Evolutionary conservation across 1,284 basidiomycete genomes (phyloP).

Genomic region (Amylostereum areolatum): DNA sequence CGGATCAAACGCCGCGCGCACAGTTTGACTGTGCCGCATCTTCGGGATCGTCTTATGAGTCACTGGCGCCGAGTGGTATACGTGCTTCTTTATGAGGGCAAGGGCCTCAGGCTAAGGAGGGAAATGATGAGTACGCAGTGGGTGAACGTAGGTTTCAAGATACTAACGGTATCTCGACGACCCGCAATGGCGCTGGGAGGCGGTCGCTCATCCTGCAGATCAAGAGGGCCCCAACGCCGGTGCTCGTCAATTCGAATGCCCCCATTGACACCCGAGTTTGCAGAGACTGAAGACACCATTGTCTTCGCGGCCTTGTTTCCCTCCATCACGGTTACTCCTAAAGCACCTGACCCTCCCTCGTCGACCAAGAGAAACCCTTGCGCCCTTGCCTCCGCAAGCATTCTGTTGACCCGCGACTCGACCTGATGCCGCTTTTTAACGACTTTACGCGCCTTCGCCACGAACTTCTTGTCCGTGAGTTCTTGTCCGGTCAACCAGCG

Average conservation of each 20-base stretch:
- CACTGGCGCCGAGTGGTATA: constrained; percentile 49
- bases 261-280: constrained; percentile 10
- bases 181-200: constrained; percentile 60
- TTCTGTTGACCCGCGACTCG: constrained; percentile 31
- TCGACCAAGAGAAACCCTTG: constrained; percentile 37
- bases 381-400: constrained; percentile 39
- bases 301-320: constrained; percentile 1
- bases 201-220: constrained; percentile 52
- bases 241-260: constrained; percentile 30
- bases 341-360: neutral
- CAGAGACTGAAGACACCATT: constrained; percentile 1
- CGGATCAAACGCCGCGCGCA: constrained; percentile 45
- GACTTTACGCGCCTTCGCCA: constrained; percentile 31
- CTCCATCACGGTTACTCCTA: neutral
- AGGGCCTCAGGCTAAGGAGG: constrained; percentile 42
- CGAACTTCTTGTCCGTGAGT: constrained; percentile 51
- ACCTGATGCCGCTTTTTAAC: constrained; percentile 33
- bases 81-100: constrained; percentile 48
- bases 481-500: constrained; percentile 56
- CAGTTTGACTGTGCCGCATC: constrained; percentile 35
- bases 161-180: constrained; percentile 48
- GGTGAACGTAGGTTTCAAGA: neutral
- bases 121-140: neutral
- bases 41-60: constrained; percentile 51
- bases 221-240: constrained; percentile 49